Evolutionary conservation across 805 yeast genomes (phyloP).

Genomic region (Nadsonia fulvescens): DNA sequence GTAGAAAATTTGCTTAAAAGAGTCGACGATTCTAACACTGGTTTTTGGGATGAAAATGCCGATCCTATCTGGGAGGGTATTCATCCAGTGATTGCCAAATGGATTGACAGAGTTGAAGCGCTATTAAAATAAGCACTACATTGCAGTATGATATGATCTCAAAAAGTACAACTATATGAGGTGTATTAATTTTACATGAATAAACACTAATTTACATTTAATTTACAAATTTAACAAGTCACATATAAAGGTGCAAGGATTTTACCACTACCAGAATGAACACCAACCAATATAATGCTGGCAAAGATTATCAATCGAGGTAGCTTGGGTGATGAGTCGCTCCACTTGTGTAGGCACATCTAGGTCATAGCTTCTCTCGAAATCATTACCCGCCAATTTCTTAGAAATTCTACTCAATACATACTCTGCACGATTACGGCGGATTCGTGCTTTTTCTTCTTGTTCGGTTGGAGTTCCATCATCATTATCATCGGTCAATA

Average conservation of each 20-base stretch:
- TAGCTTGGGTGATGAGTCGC: constrained; percentile 84
- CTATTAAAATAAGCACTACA: too few relatives aligned
- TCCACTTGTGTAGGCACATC: constrained; percentile 85
- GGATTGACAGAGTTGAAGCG: too few relatives aligned
- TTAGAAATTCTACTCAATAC: constrained; percentile 82
- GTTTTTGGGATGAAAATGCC: constrained; percentile 32
- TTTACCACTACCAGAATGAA: constrained; percentile 79
- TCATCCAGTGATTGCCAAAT: constrained; percentile 26
- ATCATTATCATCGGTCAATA: constrained; percentile 43
- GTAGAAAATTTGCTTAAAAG: constrained; percentile 33
- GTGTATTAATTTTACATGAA: too few relatives aligned
- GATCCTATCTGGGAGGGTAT: constrained; percentile 12
- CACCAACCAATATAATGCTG: constrained; percentile 99
- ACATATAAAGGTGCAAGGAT: too few relatives aligned
- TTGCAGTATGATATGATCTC: too few relatives aligned
- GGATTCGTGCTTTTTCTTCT: constrained; percentile 49
- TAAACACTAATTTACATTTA: too few relatives aligned
- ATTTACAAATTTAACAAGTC: too few relatives aligned
- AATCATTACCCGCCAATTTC: constrained; percentile 86
- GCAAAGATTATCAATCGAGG: constrained; percentile 86
- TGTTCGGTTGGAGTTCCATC: too few relatives aligned
- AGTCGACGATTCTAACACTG: too few relatives aligned
- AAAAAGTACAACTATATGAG: too few relatives aligned
- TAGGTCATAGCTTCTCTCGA: constrained; percentile 42
- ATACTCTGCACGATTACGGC: constrained; percentile 80